Evolutionary conservation across 2,329 filamentous ascomycete species (phyloP).

Genomic region (Beauveria medogensis): DNA sequence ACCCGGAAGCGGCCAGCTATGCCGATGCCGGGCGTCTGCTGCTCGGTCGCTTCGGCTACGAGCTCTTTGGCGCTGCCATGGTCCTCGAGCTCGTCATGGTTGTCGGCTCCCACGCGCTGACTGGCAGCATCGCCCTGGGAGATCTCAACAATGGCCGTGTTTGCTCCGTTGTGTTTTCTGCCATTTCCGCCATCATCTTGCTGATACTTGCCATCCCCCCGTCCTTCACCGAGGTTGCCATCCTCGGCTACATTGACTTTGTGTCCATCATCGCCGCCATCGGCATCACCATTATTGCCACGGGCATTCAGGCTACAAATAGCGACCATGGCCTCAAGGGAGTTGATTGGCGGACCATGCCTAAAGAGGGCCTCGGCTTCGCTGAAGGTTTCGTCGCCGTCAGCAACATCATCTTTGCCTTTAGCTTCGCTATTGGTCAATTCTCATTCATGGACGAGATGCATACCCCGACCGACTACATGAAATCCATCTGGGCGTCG

Average conservation of each 20-base stretch:
- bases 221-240: slow-evolving; percentile 30
- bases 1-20: slow-evolving; percentile 51
- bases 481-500: slow-evolving; percentile 45
- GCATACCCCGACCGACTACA: slow-evolving; percentile 30
- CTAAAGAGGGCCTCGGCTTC: slow-evolving; percentile 31
- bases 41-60: slow-evolving; percentile 45
- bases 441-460: slow-evolving; percentile 37
- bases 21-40: slow-evolving; percentile 55
- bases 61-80: slow-evolving; percentile 48
- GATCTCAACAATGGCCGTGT: slow-evolving; percentile 44
- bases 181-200: slow-evolving; percentile 30
- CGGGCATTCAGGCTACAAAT: slow-evolving; percentile 35
- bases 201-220: slow-evolving; percentile 31
- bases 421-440: slow-evolving; percentile 37
- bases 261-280: slow-evolving; percentile 52
- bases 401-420: slow-evolving; percentile 58
- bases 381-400: slow-evolving; percentile 47
- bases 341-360: slow-evolving; percentile 26
- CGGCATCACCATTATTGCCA: slow-evolving; percentile 51
- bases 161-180: slow-evolving; percentile 30
- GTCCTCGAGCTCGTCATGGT: slow-evolving; percentile 56
- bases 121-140: slow-evolving; percentile 57
- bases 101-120: slow-evolving; percentile 58
- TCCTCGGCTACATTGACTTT: slow-evolving; percentile 40
- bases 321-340: slow-evolving; percentile 12